A percentile compares a stretch with the other conserved stretches of the same genome.
Evolutionary conservation across 768 basidiomycete genomes (phyloP).

Genomic region (Lactifluus hygrophoroides): DNA sequence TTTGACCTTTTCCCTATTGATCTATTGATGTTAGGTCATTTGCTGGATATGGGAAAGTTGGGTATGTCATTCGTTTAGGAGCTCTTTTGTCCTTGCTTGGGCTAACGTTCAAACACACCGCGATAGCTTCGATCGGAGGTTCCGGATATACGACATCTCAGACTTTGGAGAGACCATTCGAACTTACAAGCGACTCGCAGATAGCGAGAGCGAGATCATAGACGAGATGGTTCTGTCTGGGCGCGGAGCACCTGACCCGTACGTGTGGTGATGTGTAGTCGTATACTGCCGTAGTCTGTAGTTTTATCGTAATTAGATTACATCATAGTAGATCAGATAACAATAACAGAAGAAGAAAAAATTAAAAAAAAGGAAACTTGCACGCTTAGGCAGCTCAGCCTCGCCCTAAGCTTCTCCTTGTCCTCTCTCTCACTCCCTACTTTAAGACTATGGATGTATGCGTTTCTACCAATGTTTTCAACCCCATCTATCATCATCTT

Average conservation of each 20-base stretch:
- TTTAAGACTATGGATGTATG: constrained; percentile 51
- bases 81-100: background rate
- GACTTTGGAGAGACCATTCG: constrained; percentile 88
- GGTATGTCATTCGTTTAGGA: constrained; percentile 40
- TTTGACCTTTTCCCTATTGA: constrained; percentile 12
- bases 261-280: background rate
- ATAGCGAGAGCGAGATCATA: constrained; percentile 56
- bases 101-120: constrained; percentile 5
- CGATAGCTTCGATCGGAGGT: constrained; percentile 80
- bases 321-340: background rate
- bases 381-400: too few relatives aligned
- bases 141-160: constrained; percentile 80
- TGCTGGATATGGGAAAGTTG: constrained; percentile 71
- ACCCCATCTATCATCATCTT: background rate
- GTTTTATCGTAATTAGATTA: background rate
- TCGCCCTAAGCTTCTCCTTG: constrained; percentile 14
- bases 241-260: constrained; percentile 26
- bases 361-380: too few relatives aligned
- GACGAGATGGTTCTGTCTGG: constrained; percentile 60
- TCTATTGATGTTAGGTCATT: constrained; percentile 45
- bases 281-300: too few relatives aligned
- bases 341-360: too few relatives aligned
- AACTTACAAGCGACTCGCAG: constrained; percentile 78
- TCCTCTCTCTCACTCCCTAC: background rate
- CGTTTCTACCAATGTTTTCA: too few relatives aligned